Percentiles rank a stretch among this genome's conserved stretches.
These are phyloP conservation scores for Pestalotiopsis sp. DNA, from an alignment of 2,329 filamentous ascomycete genomes.

Conservation along the genomic window DNA sequence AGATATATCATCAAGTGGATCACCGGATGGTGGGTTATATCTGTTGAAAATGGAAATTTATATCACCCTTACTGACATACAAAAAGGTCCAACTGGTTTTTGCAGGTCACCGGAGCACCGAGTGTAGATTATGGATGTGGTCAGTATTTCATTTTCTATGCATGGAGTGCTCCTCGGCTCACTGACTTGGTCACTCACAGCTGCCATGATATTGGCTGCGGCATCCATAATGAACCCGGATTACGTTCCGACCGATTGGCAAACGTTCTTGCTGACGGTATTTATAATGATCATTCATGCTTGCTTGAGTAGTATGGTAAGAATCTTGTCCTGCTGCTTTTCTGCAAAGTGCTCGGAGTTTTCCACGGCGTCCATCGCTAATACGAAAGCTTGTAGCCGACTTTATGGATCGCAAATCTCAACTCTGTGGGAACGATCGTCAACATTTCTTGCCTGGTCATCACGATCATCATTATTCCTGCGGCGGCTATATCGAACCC, in stretches of 20 bases:
- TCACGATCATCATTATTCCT: conserved; percentile 71
- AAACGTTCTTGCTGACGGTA: conserved; percentile 69
- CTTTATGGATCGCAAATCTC: conserved; percentile 69
- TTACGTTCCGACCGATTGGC: conserved; percentile 67
- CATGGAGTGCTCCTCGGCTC: neutral
- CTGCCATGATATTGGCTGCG: conserved; percentile 72
- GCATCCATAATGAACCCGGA: conserved; percentile 67
- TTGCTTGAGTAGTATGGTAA: conserved; percentile 63
- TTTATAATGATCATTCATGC: conserved; percentile 70
- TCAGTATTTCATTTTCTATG: conserved; percentile 17
- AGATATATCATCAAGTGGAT: conserved; percentile 23
- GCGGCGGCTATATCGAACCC: conserved; percentile 54
- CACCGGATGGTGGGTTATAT: conserved; percentile 28
- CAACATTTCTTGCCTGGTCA: conserved; percentile 69
- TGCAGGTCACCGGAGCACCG: conserved; percentile 34
- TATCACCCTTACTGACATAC: neutral
- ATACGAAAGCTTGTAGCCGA: conserved; percentile 43
- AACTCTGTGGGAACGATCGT: conserved; percentile 72
- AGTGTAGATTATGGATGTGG: conserved; percentile 35
- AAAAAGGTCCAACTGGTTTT: conserved; percentile 29
- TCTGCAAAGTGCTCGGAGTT: no score
- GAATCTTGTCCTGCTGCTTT: no score
- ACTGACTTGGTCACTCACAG: conserved; percentile 16
- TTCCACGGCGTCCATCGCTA: no score
- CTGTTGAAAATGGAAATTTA: conserved; percentile 10